These are phyloP conservation scores for Glycine soja DNA, from an alignment of 306 rosid species.

Conservation along the genomic window DNA sequence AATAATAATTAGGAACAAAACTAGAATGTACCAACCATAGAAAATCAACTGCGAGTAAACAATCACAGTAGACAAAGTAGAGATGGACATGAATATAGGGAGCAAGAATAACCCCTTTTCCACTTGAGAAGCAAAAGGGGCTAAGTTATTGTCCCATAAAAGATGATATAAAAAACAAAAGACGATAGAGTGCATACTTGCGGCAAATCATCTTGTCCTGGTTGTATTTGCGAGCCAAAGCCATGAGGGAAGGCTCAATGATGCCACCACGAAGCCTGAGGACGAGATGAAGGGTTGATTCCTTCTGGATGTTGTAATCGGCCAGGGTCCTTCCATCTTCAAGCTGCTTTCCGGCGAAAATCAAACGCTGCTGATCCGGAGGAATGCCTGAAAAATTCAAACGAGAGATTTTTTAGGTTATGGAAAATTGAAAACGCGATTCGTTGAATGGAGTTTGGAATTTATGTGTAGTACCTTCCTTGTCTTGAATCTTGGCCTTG, in stretches of 20 bases:
- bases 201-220: slow-evolving; percentile 89
- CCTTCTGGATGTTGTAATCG: slow-evolving; percentile 87
- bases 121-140: slow-evolving; percentile 41
- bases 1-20: not conserved
- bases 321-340: slow-evolving; percentile 85
- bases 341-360: slow-evolving; percentile 84
- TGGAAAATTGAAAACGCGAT: not conserved
- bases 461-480: slow-evolving; percentile 62
- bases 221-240: slow-evolving; percentile 88
- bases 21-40: slow-evolving; percentile 47
- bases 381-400: slow-evolving; percentile 61
- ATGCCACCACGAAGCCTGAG: slow-evolving; percentile 89
- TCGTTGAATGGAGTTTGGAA: not conserved
- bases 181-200: slow-evolving; percentile 48
- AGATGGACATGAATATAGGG: slow-evolving; percentile 65
- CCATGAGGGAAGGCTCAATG: slow-evolving; percentile 88
- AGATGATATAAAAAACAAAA: not conserved
- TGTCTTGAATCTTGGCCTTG: slow-evolving; percentile 87
- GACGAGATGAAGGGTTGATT: slow-evolving; percentile 84
- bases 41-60: slow-evolving; percentile 60
- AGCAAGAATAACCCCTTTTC: slow-evolving; percentile 48
- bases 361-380: slow-evolving; percentile 87
- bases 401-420: not conserved
- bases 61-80: slow-evolving; percentile 69
- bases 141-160: slow-evolving; percentile 57